These are phyloP conservation scores for Lentinula sp. DNA, from an alignment of 768 basidiomycete species.

Conservation along the genomic window DNA sequence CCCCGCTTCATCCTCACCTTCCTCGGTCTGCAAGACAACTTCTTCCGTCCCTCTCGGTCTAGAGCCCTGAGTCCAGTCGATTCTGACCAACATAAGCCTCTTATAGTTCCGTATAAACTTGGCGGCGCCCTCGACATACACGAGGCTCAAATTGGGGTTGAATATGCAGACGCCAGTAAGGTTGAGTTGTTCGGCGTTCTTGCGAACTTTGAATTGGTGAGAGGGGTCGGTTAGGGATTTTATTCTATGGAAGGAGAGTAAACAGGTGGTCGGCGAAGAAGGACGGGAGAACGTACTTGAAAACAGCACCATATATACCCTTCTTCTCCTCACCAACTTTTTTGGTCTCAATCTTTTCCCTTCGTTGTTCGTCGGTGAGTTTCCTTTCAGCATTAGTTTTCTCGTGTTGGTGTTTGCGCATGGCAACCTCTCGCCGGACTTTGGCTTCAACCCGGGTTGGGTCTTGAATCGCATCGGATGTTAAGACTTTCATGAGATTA, in stretches of 20 bases:
- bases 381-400: slow-evolving; percentile 92
- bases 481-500: slow-evolving; percentile 97
- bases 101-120: slow-evolving; percentile 87
- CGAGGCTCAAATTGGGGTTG: slow-evolving; percentile 82
- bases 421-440: slow-evolving; percentile 88
- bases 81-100: slow-evolving; percentile 78
- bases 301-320: slow-evolving; percentile 77
- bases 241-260: slow-evolving; percentile 42
- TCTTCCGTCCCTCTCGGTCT: slow-evolving; percentile 71
- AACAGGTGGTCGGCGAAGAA: not conserved
- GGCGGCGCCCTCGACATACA: slow-evolving; percentile 88
- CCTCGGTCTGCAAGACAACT: slow-evolving; percentile 55
- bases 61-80: slow-evolving; percentile 91
- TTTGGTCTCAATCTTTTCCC: slow-evolving; percentile 83
- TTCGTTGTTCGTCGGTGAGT: slow-evolving; percentile 83
- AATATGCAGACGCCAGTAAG: slow-evolving; percentile 89
- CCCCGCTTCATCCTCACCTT: slow-evolving; percentile 28
- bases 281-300: slow-evolving; percentile 60
- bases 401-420: slow-evolving; percentile 84
- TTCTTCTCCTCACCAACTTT: slow-evolving; percentile 85
- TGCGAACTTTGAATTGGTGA: slow-evolving; percentile 94
- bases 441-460: slow-evolving; percentile 97
- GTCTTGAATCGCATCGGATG: slow-evolving; percentile 94
- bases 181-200: slow-evolving; percentile 90
- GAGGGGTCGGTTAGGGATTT: slow-evolving; percentile 85